Evolutionary conservation across 306 rosid species (phyloP).

Genomic region (Purshia tridentata): DNA sequence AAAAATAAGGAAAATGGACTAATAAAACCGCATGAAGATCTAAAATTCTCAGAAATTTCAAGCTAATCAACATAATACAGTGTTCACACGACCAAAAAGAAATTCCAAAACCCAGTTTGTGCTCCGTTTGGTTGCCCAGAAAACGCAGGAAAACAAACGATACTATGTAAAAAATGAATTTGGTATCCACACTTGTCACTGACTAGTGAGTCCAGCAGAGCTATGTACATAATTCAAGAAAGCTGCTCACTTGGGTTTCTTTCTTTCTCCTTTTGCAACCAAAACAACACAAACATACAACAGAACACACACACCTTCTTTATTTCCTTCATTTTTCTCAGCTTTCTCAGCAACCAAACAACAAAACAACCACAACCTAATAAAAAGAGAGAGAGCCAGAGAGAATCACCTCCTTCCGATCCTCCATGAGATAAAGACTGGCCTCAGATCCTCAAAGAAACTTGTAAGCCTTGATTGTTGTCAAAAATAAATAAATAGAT

Average conservation of each 20-base stretch:
- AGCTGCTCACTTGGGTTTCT: not conserved
- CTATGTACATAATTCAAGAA: not conserved
- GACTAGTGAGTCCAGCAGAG: not conserved
- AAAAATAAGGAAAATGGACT: not conserved
- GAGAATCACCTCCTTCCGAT: conserved; percentile 74
- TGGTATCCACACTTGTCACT: not conserved
- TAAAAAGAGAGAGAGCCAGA: conserved; percentile 18
- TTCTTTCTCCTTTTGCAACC: not conserved
- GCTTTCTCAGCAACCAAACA: conserved; percentile 26
- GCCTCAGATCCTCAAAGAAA: conserved; percentile 27
- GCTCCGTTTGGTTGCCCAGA: conserved; percentile 18
- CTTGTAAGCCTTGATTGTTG: not conserved
- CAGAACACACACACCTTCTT: not conserved
- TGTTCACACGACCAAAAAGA: not conserved
- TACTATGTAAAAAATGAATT: not conserved
- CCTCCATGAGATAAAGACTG: conserved; percentile 56
- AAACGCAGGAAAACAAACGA: conserved; percentile 7
- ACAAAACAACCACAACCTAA: not conserved
- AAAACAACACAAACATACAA: not conserved
- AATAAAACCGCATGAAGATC: conserved; percentile 1
- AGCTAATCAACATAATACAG: not conserved
- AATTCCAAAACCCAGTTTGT: not conserved
- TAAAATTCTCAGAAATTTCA: not conserved
- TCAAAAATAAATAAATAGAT: not conserved
- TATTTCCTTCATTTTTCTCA: not conserved